Base-by-base conservation (phyloP, 768 basidiomycete genomes). In the Infundibulicybe gibba region DNA sequence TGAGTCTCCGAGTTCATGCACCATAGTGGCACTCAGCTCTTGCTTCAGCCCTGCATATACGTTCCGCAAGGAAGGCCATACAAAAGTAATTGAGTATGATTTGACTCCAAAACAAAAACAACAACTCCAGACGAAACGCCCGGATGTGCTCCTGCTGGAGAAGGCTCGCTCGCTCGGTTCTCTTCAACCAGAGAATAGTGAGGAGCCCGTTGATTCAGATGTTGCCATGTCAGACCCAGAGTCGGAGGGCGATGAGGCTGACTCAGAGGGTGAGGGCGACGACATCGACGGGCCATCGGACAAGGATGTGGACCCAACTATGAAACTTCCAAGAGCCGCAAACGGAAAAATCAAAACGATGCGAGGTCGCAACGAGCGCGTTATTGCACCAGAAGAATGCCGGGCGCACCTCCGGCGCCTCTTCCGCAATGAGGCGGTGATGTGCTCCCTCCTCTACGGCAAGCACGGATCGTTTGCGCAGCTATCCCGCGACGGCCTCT, bases 11-110 rank as follows among this genome's bases (percentile, higher is more conserved):
- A 10, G 38, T 10, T 13, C 48, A n/a, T 33, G 8, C 33, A 44
- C 40, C 47, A 52, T 34, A 20, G 41, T 20, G 5, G 45, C n/a
- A n/a, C 34, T 51, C 21, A 12, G 54, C 33, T 42, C 37, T 16
- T 32, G 49, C 52, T 33, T 2, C 53, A 94, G 92, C 21, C 66
- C 77, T 54, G 83, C 79, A 2, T 94, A 90, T 61, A 91, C 93
- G 0, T 92, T 89, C 67, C 86, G 94, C 44, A 97, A 92, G 64
- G 97, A 99, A 60, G 92, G 90, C 0, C 76, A 89, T 64, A 91
- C 88, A 43, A 98, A 97, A 68, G 78, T 99, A 46, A 86, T 98
- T 60, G 94, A 98, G 68, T 90, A 91, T 59, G 94, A 94, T 56
- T 76, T 98, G 30, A 74, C 90, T 5, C 43, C 63, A 2, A 95